Evolutionary conservation across 129 eudicot species (phyloP), one percentile per base, ranked within the genome.

Genomic region (Lactuca sativa): DNA sequence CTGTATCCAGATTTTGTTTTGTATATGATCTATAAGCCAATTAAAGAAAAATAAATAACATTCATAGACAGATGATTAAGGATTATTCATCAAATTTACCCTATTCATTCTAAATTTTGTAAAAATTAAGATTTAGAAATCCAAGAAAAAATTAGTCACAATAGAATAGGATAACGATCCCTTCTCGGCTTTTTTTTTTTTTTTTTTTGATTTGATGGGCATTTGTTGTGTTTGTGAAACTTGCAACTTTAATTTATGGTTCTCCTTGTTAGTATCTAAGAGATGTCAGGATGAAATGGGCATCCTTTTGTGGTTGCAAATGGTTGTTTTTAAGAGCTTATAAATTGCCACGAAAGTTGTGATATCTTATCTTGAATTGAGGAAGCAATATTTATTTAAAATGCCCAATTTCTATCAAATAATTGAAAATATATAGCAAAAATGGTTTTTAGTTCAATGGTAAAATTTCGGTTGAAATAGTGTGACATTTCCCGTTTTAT

Each of bases 261-360:
- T 61, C 41, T 13, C 40, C 51, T 61, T 51, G 54, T 62, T 62
- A 52, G 44, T 52, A 62, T 64, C 64, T 64, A 55, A 64, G 30
- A 64, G 58, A 61, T 34, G 70, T 73, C 56, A 73, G 62, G 55
- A 64, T 54, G 64, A 73, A 73, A 73, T 64, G 57, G 62, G 54
- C 40, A 52, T 74, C 44, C 33, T 53, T 64, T 52, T 64, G 78
- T 63, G 77, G 70, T 38, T 36, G 77, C 43, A 54, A 73, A 62
- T 51, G 70, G 43, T 25, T 62, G 77, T 38, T 38, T 53, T 40
- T 64, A 63, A 57, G 32, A 63, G 66, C 56, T 32, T 59, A 60
- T 72, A 61, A 16, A 34, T 72, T 61, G 72, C 66, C 51, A 74
- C 56, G 21, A 12, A 56, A 64, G 25, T 74, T 74, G 64, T 64